Conservation (phyloP, 208 protist species). For the Leishmania martiniquensis region DNA sequence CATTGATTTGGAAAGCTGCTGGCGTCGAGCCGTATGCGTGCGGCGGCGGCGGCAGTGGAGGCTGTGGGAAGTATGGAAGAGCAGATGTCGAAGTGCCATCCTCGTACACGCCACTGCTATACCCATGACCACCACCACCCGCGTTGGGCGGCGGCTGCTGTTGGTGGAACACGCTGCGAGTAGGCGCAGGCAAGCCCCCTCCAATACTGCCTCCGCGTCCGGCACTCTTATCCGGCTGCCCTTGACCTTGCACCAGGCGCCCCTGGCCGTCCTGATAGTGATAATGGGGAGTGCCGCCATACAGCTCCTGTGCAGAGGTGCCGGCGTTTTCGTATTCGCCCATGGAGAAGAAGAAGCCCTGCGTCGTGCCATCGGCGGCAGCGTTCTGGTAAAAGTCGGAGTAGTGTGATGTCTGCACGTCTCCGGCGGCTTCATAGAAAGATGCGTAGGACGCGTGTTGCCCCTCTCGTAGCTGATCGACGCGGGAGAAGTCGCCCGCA, state of each 20-base stretch:
- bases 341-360: conserved; percentile 29
- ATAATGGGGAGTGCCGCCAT: conserved; percentile 8
- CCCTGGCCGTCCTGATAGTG: not conserved
- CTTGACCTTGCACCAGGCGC: not conserved
- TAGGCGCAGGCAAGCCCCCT: not conserved
- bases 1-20: not conserved
- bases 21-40: not conserved
- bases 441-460: conserved; percentile 2
- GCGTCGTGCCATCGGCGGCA: conserved; percentile 21
- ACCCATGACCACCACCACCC: not conserved
- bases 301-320: conserved; percentile 7
- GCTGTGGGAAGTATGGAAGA: not conserved
- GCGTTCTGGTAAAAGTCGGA: conserved; percentile 11
- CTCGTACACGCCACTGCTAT: not conserved
- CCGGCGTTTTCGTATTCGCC: not conserved
- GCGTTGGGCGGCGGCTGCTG: not conserved
- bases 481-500: not conserved
- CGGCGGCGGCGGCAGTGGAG: not conserved
- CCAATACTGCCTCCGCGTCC: not conserved
- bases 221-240: not conserved
- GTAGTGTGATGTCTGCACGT: not conserved
- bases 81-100: not conserved
- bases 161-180: not conserved
- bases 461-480: not conserved
- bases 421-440: conserved; percentile 10